Base-by-base conservation (phyloP, 23 red algal species). In the Gracilaria gracilis region DNA sequence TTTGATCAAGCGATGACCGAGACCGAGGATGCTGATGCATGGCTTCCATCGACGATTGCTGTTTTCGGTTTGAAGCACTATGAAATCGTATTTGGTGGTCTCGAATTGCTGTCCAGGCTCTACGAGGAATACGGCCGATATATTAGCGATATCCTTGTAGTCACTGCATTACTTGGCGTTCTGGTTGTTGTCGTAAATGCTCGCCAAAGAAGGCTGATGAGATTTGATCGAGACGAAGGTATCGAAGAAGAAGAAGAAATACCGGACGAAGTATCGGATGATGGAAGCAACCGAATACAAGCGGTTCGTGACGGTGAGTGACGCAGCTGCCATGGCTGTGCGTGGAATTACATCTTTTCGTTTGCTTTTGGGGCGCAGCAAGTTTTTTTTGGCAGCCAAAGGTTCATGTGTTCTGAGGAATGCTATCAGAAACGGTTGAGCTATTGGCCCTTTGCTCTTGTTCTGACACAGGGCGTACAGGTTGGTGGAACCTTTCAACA, bases 21-120 rank as follows among this genome's bases (percentile, higher is more conserved):
- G 42, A 46, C 42, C 4, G 21, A 44, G 0, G 64, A 90, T 59
- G 2, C 28, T 8, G 71, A 91, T 67, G 94, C 86, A 14, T 79
- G 57, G 32, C 38, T 86, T 21, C 94, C 94, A 0, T 78, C 87
- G 0, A 85, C 88, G 40, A 75, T 96, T 74, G 94, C 94, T 23
- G 27, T 92, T 1, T 91, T 73, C 32, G 36, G 51, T n/a, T 55
- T 96, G 0, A 21, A 34, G 14, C 61, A 85, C 23, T 51, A 85
- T 33, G 82, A 53, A 1, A 61, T 37, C 46, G 64, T 67, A n/a
- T 71, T 85, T 71, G 82, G 61, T 17, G 82, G 47, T 16, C 36
- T 71, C 21, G 59, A 69, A 20, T 27, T 69, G 20, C 38, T 71
- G 49, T 69, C 37, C 9, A 6, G 16, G 15, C 9, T 85, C 51